Percentiles rank a stretch among this genome's conserved stretches.
These are phyloP conservation scores for Dipteronia dyeriana DNA, from an alignment of 345 rosid species.

Conservation along the genomic window DNA sequence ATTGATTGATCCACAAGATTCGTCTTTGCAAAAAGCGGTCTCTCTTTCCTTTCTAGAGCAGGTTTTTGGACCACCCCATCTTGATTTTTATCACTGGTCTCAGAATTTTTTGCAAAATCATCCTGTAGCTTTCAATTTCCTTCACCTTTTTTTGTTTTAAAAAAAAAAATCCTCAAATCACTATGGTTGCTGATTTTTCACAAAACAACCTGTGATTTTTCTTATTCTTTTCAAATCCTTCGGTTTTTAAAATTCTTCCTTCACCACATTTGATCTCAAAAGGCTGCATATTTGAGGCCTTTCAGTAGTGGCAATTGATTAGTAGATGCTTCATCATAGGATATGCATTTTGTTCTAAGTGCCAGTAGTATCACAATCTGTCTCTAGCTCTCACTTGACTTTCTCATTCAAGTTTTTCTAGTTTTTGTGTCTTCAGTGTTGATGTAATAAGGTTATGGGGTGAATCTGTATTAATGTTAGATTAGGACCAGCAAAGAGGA, in stretches of 20 bases:
- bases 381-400: not conserved
- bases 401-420: slow-evolving; percentile 1
- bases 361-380: not conserved
- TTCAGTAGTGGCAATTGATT: slow-evolving; percentile 11
- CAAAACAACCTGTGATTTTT: slow-evolving; percentile 36
- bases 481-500: slow-evolving; percentile 36
- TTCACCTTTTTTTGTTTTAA: slow-evolving; percentile 5
- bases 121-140: slow-evolving; percentile 18
- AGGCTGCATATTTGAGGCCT: slow-evolving; percentile 57
- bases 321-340: not conserved
- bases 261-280: slow-evolving; percentile 21
- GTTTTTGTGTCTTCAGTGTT: slow-evolving; percentile 13
- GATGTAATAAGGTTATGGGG: slow-evolving; percentile 14
- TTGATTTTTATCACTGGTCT: slow-evolving; percentile 27
- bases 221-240: slow-evolving; percentile 1
- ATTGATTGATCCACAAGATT: slow-evolving; percentile 19
- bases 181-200: slow-evolving; percentile 45
- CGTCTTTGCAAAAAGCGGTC: slow-evolving; percentile 7
- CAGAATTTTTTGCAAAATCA: slow-evolving; percentile 33
- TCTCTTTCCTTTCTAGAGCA: not conserved
- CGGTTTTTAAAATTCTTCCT: not conserved
- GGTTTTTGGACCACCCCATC: slow-evolving; percentile 20
- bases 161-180: not conserved
- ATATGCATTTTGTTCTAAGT: slow-evolving; percentile 18
- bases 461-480: slow-evolving; percentile 16